Evolutionary conservation across 805 yeast genomes (phyloP).

Genomic region (Soucietia sequanensis): DNA sequence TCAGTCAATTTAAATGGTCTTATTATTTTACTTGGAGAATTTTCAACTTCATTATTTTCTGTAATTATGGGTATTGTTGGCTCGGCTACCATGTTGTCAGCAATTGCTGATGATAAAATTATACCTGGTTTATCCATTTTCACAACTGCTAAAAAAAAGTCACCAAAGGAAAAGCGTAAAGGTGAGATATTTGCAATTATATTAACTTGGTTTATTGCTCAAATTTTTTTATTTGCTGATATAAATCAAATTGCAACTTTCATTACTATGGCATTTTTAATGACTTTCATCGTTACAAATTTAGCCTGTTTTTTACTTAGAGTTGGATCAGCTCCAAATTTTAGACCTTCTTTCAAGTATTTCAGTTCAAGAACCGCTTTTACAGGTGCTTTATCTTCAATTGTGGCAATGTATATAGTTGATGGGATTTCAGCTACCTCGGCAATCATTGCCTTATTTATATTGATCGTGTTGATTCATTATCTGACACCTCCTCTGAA

Average conservation of each 20-base stretch:
- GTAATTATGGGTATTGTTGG: conserved; percentile 96
- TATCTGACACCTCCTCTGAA: conserved; percentile 91
- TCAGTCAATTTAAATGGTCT: conserved; percentile 68
- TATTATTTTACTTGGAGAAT: conserved; percentile 81
- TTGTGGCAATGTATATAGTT: conserved; percentile 88
- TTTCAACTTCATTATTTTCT: conserved; percentile 87
- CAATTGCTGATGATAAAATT: conserved; percentile 84
- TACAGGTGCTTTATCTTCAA: conserved; percentile 66
- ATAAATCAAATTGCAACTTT: conserved; percentile 92
- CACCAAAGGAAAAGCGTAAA: conserved; percentile 39
- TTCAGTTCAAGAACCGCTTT: conserved; percentile 83
- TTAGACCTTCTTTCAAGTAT: conserved; percentile 90
- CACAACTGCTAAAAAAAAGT: conserved; percentile 30
- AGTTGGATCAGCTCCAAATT: conserved; percentile 95
- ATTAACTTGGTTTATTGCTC: conserved; percentile 80
- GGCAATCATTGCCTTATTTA: conserved; percentile 61
- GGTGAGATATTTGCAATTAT: conserved; percentile 69
- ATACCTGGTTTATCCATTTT: conserved; percentile 75
- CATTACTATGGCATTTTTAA: conserved; percentile 94
- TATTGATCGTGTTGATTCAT: conserved; percentile 77
- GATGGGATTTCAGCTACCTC: conserved; percentile 87
- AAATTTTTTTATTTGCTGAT: conserved; percentile 81
- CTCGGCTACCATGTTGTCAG: conserved; percentile 87
- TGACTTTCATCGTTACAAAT: conserved; percentile 94
- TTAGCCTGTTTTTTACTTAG: conserved; percentile 87